Evolutionary conservation across 768 basidiomycete species (phyloP), one percentile per base, ranked within the genome.

Genomic region (Leccinellum albellum): DNA sequence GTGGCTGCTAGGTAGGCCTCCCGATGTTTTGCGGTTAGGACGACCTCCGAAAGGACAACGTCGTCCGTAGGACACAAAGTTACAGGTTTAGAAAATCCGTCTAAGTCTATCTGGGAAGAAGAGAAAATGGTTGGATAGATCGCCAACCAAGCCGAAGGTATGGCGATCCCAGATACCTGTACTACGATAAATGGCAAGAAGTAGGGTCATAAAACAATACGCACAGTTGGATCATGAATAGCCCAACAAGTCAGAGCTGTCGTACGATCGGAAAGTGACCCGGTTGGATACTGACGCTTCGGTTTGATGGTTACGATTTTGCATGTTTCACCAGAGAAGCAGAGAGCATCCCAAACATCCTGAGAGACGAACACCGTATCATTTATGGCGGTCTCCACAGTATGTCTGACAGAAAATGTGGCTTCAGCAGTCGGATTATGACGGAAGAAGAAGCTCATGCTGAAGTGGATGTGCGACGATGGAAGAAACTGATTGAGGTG

Each of bases 11-110:
- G 57, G 61, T 81, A 87, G 3, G 84, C 81, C 3, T 76, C 73
- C 10, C 64, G 50, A 21, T 83, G 80, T 48, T 81, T 72, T 21
- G 86, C 84, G 17, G 76, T 73, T 17, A 84, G 64, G 52, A 86
- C 68, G 32, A 85, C 74, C 57, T 82, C 80, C 15, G 77, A 78
- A n/a, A 87, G 63, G 17, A 61, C 51, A n/a, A 74, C 44, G 6
- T 74, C 74, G 24, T 73, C 70, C 17, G 69, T 61, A 50, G 49
- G 15, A 50, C 57, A 62, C 13, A 72, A 10, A 35, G 58, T 31
- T 35, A 73, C 12, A 20, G 62, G 61, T 57, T 61, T 68, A 4
- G 24, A 53, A 17, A 45, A 53, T 44, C 49, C 56, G 23, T 54
- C 47, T 23, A 31, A 37, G 46, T 23, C 47, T 23, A 6, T 33